Conservation (phyloP, 305 asterid genomes). For the Fraxinus sp. region DNA sequence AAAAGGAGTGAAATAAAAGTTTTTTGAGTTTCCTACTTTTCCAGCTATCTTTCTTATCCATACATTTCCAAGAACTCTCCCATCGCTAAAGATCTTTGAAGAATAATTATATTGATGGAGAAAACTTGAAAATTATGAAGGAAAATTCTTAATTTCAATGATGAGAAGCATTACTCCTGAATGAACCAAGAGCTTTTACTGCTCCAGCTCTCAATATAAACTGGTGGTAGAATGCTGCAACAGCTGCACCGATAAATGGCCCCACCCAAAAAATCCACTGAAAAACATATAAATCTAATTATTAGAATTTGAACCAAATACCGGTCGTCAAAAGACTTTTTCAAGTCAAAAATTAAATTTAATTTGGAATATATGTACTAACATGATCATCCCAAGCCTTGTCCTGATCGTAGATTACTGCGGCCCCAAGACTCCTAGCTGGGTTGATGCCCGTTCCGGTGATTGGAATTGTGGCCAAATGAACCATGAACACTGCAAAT, state of each 20-base stretch:
- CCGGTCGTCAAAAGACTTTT: background rate
- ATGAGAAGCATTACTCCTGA: constrained; percentile 51
- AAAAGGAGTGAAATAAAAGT: background rate
- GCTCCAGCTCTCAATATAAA: constrained; percentile 70
- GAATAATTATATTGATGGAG: constrained; percentile 4
- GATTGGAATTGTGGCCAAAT: constrained; percentile 51
- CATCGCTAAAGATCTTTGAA: background rate
- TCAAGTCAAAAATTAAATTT: background rate
- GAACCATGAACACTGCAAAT: constrained; percentile 58
- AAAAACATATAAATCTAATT: constrained; percentile 7
- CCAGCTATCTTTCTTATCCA: background rate
- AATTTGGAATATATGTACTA: background rate
- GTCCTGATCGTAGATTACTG: background rate
- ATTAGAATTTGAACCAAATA: background rate
- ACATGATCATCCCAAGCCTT: background rate
- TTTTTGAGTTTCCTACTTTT: background rate
- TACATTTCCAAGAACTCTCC: background rate
- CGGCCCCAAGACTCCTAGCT: background rate
- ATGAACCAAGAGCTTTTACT: constrained; percentile 63
- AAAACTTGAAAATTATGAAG: constrained; percentile 3
- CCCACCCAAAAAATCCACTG: constrained; percentile 91
- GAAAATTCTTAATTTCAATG: constrained; percentile 16
- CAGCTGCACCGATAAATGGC: constrained; percentile 72
- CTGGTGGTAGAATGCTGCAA: constrained; percentile 80
- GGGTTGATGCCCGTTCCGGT: constrained; percentile 40